Evolutionary conservation across 495 filamentous ascomycete genomes (phyloP), one percentile per base, ranked within the genome.

Genomic region (Penicillium alfredii): DNA sequence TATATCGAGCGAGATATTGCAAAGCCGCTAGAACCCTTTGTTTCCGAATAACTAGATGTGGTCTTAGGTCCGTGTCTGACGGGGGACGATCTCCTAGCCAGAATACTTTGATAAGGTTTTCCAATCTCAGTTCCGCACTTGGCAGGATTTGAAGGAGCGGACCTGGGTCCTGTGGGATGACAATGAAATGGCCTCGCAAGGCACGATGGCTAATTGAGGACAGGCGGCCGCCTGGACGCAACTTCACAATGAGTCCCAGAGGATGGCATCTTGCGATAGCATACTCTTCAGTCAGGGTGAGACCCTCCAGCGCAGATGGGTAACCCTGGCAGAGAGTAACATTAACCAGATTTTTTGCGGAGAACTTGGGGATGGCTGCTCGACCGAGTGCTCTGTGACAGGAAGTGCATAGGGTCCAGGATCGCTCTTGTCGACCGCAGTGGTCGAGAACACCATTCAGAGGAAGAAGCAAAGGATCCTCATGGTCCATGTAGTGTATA

Each of bases 91-190:
- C 19, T 6, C 39, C 39, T 11, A 24, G 8, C 39, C 24, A 42
- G 39, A 35, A 18, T 12, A 35, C 39, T 12, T 35, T 42, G 12
- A 42, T 35, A 1, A 42, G 8, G 1, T 30, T 12, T 17, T 31
- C 11, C 2, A 48, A 31, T 6, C 16, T 9, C 8, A 48, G 18
- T 1, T 30, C 9, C 4, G 28, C 22, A 11, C 40, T 44, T 8
- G 35, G 39, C 6, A 48, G 19, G 10, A 48, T 48, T 11, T 31
- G 24, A 17, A 48, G 45, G 1, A 48, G 39, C 4, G 45, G 40
- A 10, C 30, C 20, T 1, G 40, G 45, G 20, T 48, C 40, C 15
- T 44, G 40, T 2, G 40, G 40, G 17, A 48, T 34, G 6, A 44
- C 18, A 21, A 48, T 39, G 11, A 48, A 38, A 32, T 48, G 34